Conservation (phyloP, 441 rosid genomes). For the Dalechampia spathulata region DNA sequence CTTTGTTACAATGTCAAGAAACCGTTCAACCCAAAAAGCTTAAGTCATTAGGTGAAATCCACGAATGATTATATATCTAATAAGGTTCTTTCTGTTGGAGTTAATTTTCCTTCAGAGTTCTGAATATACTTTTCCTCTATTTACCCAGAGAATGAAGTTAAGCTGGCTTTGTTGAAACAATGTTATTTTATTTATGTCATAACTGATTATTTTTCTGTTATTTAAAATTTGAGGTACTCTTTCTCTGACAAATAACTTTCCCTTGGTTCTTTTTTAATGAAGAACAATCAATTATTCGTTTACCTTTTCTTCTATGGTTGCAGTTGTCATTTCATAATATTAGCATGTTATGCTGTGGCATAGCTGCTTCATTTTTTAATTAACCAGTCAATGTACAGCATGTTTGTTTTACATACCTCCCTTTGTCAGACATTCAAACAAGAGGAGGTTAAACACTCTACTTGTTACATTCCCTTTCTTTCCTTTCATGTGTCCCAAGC, state of each 20-base stretch:
- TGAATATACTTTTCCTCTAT: neutral
- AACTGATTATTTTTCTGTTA: neutral
- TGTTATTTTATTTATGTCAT: neutral
- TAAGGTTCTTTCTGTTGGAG: no score
- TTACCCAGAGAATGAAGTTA: neutral
- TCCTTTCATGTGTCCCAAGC: neutral
- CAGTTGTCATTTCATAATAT: neutral
- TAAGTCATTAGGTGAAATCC: no score
- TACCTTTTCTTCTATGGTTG: neutral
- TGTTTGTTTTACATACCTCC: neutral
- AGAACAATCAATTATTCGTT: no score
- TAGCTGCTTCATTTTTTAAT: neutral
- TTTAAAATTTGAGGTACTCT: neutral
- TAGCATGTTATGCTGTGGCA: neutral
- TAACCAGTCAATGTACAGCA: neutral
- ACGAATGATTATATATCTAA: no score
- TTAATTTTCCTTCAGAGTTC: neutral
- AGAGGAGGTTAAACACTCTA: no score
- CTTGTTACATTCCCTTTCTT: neutral
- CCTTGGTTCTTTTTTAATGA: no score
- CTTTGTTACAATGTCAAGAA: no score
- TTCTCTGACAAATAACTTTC: neutral
- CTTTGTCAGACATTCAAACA: no score
- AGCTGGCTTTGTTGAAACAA: neutral
- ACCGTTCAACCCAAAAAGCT: no score